Percentiles rank a stretch among this genome's conserved stretches.
Evolutionary conservation across 2,329 filamentous ascomycete species (phyloP).

Genomic region (Lasiodiplodia citricola): DNA sequence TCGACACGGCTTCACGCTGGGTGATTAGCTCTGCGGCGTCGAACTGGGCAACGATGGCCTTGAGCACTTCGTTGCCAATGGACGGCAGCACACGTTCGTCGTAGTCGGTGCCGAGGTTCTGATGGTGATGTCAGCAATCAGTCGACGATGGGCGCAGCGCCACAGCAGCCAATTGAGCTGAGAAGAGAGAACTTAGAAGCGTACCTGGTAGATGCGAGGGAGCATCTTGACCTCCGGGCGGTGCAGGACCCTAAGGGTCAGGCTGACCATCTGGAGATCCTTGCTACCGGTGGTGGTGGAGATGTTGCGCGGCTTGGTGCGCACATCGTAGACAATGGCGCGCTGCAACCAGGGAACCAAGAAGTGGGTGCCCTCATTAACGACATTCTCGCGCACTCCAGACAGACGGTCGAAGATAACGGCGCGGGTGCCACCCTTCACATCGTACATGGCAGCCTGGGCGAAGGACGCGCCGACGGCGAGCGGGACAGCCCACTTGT

Average conservation of each 20-base stretch:
- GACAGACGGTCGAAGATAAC: constrained; percentile 96
- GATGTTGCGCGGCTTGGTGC: constrained; percentile 96
- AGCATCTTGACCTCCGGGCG: constrained; percentile 89
- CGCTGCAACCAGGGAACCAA: constrained; percentile 94
- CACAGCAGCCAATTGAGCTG: constrained; percentile 1
- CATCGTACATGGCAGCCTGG: constrained; percentile 91
- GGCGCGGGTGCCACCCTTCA: constrained; percentile 89
- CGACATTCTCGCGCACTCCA: constrained; percentile 89
- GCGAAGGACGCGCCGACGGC: constrained; percentile 70
- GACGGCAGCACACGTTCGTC: constrained; percentile 69
- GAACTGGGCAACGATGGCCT: constrained; percentile 60
- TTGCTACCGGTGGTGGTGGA: constrained; percentile 97
- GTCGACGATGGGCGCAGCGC: not conserved
- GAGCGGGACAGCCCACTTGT: constrained; percentile 74
- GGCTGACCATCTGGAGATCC: constrained; percentile 99
- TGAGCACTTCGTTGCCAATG: constrained; percentile 62
- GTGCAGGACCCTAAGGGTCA: constrained; percentile 94
- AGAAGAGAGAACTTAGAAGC: constrained; percentile 32
- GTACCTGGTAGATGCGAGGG: constrained; percentile 97
- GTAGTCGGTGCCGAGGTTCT: constrained; percentile 98
- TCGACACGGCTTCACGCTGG: constrained; percentile 93
- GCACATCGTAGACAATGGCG: constrained; percentile 94
- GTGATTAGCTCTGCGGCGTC: constrained; percentile 77
- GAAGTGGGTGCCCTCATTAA: constrained; percentile 97
- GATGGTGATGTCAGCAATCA: constrained; percentile 28